These are phyloP conservation scores for Heterobasidion irregulare DNA, from an alignment of 1,284 basidiomycete genomes.

Conservation along the genomic window DNA sequence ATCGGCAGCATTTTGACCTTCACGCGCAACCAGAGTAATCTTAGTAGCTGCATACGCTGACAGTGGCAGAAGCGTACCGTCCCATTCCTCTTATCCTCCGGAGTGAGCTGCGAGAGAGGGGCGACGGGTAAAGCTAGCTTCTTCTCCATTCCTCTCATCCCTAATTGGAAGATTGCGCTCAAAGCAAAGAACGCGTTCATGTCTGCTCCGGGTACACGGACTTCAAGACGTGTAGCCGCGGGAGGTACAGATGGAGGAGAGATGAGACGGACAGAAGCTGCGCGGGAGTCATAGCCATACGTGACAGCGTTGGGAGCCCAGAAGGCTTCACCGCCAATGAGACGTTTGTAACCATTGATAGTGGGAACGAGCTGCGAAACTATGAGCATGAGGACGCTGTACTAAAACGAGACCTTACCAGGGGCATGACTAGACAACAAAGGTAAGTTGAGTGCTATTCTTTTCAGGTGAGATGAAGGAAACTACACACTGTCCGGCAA, in stretches of 20 bases:
- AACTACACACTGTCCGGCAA: conserved; percentile 69
- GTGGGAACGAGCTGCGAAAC: conserved; percentile 73
- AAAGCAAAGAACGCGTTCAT: conserved; percentile 90
- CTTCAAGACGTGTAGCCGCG: conserved; percentile 80
- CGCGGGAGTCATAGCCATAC: conserved; percentile 93
- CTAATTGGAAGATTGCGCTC: conserved; percentile 80
- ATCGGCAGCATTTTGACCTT: conserved; percentile 68
- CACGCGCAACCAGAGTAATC: background rate
- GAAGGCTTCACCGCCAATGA: conserved; percentile 90
- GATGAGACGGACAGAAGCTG: conserved; percentile 86
- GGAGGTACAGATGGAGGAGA: conserved; percentile 80
- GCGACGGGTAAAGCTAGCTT: conserved; percentile 62
- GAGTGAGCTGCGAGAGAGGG: conserved; percentile 57
- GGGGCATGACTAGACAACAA: conserved; percentile 46
- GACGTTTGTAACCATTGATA: conserved; percentile 96
- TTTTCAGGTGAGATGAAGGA: background rate
- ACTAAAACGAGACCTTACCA: conserved; percentile 27
- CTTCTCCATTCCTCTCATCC: conserved; percentile 81
- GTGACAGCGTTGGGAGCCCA: conserved; percentile 93
- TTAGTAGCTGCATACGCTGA: no score
- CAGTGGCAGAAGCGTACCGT: conserved; percentile 30
- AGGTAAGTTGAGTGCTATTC: background rate
- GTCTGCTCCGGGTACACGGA: conserved; percentile 94
- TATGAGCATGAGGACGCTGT: background rate
- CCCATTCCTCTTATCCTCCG: conserved; percentile 46